Percentiles rank a stretch among this genome's conserved stretches.
phyloP scores from a whole-genome alignment of 1,284 basidiomycete species.

The Rhodofomes roseus region DNA sequence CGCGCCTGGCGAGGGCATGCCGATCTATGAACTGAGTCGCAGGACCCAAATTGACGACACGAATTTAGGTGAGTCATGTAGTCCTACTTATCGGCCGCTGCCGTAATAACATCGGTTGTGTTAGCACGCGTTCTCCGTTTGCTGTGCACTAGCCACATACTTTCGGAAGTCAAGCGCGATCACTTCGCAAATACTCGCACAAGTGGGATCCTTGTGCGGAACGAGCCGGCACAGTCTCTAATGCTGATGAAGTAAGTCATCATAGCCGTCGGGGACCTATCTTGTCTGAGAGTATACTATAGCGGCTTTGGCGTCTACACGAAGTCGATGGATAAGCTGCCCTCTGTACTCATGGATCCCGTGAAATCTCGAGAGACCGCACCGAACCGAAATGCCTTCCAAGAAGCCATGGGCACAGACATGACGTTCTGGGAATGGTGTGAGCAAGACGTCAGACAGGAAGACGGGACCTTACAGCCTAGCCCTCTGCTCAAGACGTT shows the following conservation, averaged over 20 bases:
- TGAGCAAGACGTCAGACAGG: constrained; percentile 7
- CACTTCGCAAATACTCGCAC: constrained; percentile 12
- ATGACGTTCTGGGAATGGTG: constrained; percentile 11
- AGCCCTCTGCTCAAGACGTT: constrained; percentile 7
- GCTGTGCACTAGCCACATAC: constrained; percentile 11
- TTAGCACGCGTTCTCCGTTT: constrained; percentile 11
- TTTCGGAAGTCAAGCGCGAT: constrained; percentile 5
- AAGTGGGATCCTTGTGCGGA: constrained; percentile 3
- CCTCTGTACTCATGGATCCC: constrained; percentile 9
- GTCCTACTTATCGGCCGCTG: not conserved
- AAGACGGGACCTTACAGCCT: constrained; percentile 9
- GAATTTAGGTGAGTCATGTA: constrained; percentile 8
- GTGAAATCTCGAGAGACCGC: constrained; percentile 3
- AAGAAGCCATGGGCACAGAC: constrained; percentile 5
- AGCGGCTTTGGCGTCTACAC: constrained; percentile 7
- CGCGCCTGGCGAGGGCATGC: constrained; percentile 6
- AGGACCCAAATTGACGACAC: constrained; percentile 2
- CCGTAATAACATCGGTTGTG: not conserved
- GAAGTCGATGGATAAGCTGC: constrained; percentile 9
- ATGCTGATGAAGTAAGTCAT: constrained; percentile 6
- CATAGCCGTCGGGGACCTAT: not conserved
- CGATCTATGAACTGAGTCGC: constrained; percentile 2
- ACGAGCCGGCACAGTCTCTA: constrained; percentile 6
- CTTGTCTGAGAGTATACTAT: not conserved
- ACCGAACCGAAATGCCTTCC: constrained; percentile 2